A percentile compares a stretch with the other conserved stretches of the same genome.
Conservation (phyloP, 2,329 filamentous ascomycete species). For the Sporothrix globosa region DNA sequence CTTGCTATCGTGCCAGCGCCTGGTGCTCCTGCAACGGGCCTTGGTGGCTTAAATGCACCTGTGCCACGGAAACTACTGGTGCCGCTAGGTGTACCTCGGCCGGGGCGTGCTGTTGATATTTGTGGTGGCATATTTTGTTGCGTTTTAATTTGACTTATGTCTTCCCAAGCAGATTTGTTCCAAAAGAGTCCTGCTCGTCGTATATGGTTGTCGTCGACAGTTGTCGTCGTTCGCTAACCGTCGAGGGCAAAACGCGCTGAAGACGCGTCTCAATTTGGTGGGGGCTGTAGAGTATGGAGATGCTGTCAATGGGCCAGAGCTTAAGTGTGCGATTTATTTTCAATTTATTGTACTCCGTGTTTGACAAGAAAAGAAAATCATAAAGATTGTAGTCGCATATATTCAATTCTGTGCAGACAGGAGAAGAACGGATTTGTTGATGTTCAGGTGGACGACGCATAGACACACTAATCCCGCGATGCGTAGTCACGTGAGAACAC, state of each 20-base stretch:
- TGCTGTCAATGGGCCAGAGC: background rate
- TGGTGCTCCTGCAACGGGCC: conserved; percentile 10
- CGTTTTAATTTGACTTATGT: background rate
- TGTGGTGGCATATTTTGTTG: conserved; percentile 31
- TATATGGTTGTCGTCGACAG: background rate
- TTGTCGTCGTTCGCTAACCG: background rate
- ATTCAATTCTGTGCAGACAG: background rate
- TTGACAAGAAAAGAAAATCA: background rate
- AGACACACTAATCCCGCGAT: conserved; percentile 8
- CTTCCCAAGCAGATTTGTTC: too few species aligned
- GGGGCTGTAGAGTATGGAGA: too few species aligned
- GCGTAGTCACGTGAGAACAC: conserved; percentile 25
- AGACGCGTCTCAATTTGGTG: conserved; percentile 12
- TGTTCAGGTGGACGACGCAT: background rate
- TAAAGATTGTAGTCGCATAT: background rate
- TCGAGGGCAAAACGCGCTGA: background rate
- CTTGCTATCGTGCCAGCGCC: background rate
- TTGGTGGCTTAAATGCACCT: conserved; percentile 34
- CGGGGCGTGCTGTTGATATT: conserved; percentile 26
- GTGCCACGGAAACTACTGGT: conserved; percentile 29
- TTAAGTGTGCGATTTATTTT: too few species aligned
- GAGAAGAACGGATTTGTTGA: background rate
- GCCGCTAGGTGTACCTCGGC: background rate
- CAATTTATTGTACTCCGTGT: too few species aligned
- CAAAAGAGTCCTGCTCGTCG: background rate